phyloP scores from a whole-genome alignment of 495 filamentous ascomycete genomes.

The Monascus purpureus region DNA sequence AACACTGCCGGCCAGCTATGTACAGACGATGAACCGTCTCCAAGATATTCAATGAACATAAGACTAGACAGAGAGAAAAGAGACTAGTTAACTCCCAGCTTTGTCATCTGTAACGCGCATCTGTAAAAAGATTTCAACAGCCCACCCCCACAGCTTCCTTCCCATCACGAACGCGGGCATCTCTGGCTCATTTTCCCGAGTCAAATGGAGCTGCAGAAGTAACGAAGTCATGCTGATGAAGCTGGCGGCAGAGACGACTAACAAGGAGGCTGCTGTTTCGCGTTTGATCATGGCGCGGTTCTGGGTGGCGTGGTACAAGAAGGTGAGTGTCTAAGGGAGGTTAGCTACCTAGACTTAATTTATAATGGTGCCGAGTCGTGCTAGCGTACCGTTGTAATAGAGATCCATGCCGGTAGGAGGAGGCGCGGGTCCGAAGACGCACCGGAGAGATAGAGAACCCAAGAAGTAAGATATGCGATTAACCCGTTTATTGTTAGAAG shows the following conservation, averaged over 20 bases:
- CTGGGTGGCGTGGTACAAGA: constrained; percentile 68
- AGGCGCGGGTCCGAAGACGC: constrained; percentile 62
- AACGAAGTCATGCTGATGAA: constrained; percentile 63
- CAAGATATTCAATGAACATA: too few species aligned
- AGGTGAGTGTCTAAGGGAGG: constrained; percentile 55
- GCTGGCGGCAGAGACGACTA: constrained; percentile 60
- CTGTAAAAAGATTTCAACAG: constrained; percentile 24
- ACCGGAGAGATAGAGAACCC: constrained; percentile 62
- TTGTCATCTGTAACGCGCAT: constrained; percentile 25
- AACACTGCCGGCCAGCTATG: too few species aligned
- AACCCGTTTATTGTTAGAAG: constrained; percentile 65
- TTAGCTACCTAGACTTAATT: not conserved
- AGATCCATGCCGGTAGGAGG: constrained; percentile 75
- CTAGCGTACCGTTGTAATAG: constrained; percentile 55
- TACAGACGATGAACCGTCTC: too few species aligned
- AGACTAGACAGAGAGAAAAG: too few species aligned
- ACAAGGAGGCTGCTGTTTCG: constrained; percentile 64
- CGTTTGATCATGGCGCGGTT: constrained; percentile 70
- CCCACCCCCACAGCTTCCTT: constrained; percentile 30
- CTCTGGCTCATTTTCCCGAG: constrained; percentile 46
- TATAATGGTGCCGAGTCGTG: not conserved
- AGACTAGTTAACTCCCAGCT: constrained; percentile 9
- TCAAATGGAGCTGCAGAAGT: constrained; percentile 53
- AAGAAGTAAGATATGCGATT: constrained; percentile 71
- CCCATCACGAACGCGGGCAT: constrained; percentile 48